Percentiles rank a stretch among this genome's conserved stretches.
phyloP scores from a whole-genome alignment of 345 rosid genomes.

The Physaria fendleri region DNA sequence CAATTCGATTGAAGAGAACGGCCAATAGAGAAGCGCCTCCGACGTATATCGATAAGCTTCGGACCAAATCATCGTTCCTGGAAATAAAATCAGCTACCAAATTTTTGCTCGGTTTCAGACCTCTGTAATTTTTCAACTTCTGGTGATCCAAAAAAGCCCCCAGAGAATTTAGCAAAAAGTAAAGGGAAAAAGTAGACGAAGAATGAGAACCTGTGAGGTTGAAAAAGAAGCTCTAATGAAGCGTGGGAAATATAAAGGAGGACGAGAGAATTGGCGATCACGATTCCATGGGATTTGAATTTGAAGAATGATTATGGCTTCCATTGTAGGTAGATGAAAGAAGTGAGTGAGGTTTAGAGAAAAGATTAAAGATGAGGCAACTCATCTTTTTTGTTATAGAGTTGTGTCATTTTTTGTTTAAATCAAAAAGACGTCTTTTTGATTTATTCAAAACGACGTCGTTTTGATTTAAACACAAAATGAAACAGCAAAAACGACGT shows the following conservation, averaged over 20 bases:
- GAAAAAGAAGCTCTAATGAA: conserved; percentile 42
- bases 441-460: too few relatives aligned
- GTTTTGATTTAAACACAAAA: too few relatives aligned
- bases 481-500: too few relatives aligned
- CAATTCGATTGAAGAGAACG: conserved; percentile 67
- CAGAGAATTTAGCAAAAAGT: neutral
- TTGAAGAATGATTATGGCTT: conserved; percentile 50
- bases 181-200: neutral
- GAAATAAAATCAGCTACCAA: conserved; percentile 62
- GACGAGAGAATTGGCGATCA: conserved; percentile 18
- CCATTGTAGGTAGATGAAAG: conserved; percentile 40
- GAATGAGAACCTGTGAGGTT: conserved; percentile 35
- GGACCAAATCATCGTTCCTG: conserved; percentile 52
- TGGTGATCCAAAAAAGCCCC: neutral
- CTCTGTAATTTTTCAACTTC: conserved; percentile 38
- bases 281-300: conserved; percentile 29
- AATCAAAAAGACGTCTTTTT: too few relatives aligned
- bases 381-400: too few relatives aligned
- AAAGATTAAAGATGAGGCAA: neutral
- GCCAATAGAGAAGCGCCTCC: conserved; percentile 71
- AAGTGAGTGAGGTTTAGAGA: neutral
- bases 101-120: conserved; percentile 59
- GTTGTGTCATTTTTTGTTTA: too few relatives aligned
- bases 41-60: conserved; percentile 72
- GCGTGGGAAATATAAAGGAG: conserved; percentile 25